Evolutionary conservation across 2,329 filamentous ascomycete species (phyloP).

Genomic region (Alternaria sp.): DNA sequence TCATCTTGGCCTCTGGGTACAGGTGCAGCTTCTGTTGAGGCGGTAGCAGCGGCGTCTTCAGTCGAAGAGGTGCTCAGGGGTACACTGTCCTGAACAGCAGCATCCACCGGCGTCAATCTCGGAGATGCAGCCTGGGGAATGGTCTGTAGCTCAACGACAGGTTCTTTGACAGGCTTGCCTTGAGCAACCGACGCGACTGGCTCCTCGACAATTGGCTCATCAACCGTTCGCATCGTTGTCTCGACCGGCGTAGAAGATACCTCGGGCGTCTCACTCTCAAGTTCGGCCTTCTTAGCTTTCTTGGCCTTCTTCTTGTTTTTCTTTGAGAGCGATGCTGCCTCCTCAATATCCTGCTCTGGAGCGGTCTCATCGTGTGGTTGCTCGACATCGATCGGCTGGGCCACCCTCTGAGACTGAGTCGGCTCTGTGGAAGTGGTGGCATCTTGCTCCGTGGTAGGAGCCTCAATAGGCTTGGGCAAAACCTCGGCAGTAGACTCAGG

Average conservation of each 20-base stretch:
- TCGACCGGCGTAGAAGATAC: slow-evolving; percentile 13
- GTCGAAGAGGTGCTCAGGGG: not conserved
- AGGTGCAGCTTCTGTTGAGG: not conserved
- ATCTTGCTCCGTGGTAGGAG: not conserved
- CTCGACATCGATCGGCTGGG: not conserved
- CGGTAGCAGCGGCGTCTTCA: not conserved
- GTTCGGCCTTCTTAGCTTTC: slow-evolving; percentile 29
- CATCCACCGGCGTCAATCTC: slow-evolving; percentile 10
- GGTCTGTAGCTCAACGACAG: not conserved
- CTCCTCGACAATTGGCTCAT: slow-evolving; percentile 3
- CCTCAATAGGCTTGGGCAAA: not conserved
- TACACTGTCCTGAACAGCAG: slow-evolving; percentile 4
- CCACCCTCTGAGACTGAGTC: slow-evolving; percentile 1
- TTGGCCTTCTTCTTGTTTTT: slow-evolving; percentile 40
- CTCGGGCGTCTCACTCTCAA: slow-evolving; percentile 16
- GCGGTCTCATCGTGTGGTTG: not conserved
- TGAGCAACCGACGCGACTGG: not conserved
- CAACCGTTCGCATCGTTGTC: slow-evolving; percentile 6
- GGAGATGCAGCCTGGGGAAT: slow-evolving; percentile 6
- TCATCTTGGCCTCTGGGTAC: not conserved
- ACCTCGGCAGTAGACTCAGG: not conserved
- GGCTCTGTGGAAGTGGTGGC: not conserved
- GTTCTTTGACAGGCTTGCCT: slow-evolving; percentile 5
- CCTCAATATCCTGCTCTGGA: slow-evolving; percentile 6
- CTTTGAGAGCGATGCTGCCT: slow-evolving; percentile 26